Percentiles rank a stretch among this genome's conserved stretches.
Conservation (phyloP, 2,329 filamentous ascomycete genomes). For the Pseudogymnoascus sp. region DNA sequence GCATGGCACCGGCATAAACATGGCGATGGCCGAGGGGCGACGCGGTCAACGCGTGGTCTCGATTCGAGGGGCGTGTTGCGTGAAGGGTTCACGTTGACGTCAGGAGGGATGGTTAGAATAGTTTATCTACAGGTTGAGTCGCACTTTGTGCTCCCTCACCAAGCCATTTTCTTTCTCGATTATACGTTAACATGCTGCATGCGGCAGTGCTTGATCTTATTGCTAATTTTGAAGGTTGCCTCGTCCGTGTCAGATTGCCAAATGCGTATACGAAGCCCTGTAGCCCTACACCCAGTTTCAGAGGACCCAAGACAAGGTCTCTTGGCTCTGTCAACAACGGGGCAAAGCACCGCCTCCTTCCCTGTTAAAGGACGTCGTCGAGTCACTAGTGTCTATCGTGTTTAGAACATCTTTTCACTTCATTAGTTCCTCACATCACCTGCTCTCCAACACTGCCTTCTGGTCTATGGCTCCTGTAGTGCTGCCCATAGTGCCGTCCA, state of each 20-base stretch:
- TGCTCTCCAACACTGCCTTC: not conserved
- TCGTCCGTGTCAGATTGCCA: not conserved
- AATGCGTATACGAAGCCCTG: not conserved
- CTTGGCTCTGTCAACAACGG: not conserved
- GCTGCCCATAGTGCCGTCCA: not conserved
- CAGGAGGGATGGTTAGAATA: not conserved
- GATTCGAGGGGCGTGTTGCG: not conserved
- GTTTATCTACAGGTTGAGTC: not conserved
- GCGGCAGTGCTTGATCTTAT: not conserved
- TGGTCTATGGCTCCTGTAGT: not conserved
- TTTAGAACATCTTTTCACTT: not conserved
- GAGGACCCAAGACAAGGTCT: not conserved
- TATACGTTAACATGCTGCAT: not conserved
- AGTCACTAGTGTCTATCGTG: not conserved
- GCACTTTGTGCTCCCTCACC: not conserved
- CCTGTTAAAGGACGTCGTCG: not conserved
- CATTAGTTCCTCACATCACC: not conserved
- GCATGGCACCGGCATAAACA: not conserved
- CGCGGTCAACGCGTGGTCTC: not conserved
- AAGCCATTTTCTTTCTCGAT: conserved; percentile 6
- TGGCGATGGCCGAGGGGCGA: not conserved
- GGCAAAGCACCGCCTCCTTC: not conserved
- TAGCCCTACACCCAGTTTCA: not conserved
- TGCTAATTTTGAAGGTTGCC: not conserved
- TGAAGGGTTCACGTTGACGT: not conserved